These are phyloP conservation scores for Dictyophora rubrovolvata DNA, from an alignment of 768 basidiomycete species.

Conservation along the genomic window DNA sequence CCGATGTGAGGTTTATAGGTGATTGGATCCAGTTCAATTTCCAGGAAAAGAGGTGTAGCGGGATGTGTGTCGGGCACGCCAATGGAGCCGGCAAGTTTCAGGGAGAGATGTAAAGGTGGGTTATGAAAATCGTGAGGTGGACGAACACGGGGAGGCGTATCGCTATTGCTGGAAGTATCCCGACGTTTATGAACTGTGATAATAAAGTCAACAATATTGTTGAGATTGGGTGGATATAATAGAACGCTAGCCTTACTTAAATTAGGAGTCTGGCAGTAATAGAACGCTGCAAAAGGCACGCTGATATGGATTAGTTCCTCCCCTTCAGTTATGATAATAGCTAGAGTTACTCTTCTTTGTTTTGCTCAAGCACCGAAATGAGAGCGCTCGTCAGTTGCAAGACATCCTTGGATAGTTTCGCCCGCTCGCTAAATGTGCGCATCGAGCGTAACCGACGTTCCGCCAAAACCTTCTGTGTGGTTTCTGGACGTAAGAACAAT, in stretches of 20 bases:
- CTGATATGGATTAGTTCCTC: neutral
- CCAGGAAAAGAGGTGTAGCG: slow-evolving; percentile 5
- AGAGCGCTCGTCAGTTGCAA: slow-evolving; percentile 10
- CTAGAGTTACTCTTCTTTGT: slow-evolving; percentile 9
- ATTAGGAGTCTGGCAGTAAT: slow-evolving; percentile 9
- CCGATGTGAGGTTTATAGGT: neutral
- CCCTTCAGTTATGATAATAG: neutral
- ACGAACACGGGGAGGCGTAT: neutral
- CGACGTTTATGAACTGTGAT: neutral
- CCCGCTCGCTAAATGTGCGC: slow-evolving; percentile 12
- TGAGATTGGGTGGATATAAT: neutral
- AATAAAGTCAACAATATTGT: neutral
- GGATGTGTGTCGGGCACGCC: slow-evolving; percentile 11
- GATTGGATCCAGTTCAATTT: slow-evolving; percentile 4
- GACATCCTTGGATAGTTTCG: slow-evolving; percentile 9
- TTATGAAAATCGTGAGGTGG: neutral
- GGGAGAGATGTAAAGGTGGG: slow-evolving; percentile 6
- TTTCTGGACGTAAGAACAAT: slow-evolving; percentile 9
- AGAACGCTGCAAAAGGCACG: slow-evolving; percentile 14
- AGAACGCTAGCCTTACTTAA: neutral
- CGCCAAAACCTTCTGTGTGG: slow-evolving; percentile 16
- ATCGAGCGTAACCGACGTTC: slow-evolving; percentile 14
- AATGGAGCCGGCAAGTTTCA: slow-evolving; percentile 11
- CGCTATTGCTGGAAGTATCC: neutral
- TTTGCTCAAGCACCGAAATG: slow-evolving; percentile 10